Percentiles rank a stretch among this genome's conserved stretches.
phyloP scores from a whole-genome alignment of 2,329 filamentous ascomycete genomes.

The Aspergillus pseudonomiae region DNA sequence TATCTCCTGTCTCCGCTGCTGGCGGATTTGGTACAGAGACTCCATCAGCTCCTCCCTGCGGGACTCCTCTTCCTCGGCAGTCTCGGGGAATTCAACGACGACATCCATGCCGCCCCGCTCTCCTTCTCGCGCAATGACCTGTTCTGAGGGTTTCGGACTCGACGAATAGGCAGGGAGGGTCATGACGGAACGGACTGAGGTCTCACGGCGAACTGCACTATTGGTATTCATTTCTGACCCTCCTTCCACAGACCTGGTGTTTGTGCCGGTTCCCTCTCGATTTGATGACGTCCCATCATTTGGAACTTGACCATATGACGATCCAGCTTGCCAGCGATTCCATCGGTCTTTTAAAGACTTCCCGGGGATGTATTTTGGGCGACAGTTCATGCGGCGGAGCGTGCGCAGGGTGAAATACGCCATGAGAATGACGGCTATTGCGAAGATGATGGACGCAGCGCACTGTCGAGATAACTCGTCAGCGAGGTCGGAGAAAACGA shows the following conservation, averaged over 20 bases:
- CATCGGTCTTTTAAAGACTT: constrained; percentile 55
- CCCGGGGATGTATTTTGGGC: constrained; percentile 57
- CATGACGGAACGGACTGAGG: constrained; percentile 89
- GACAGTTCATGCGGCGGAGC: constrained; percentile 47
- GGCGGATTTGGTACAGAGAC: constrained; percentile 82
- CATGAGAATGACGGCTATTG: constrained; percentile 32
- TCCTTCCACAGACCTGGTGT: constrained; percentile 29
- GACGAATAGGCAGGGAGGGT: constrained; percentile 84
- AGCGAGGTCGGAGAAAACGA: neutral
- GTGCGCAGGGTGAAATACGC: constrained; percentile 44
- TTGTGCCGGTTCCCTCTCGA: constrained; percentile 27
- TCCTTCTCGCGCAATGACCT: constrained; percentile 83
- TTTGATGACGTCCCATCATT: constrained; percentile 22
- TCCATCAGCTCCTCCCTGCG: constrained; percentile 91
- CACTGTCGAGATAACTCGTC: constrained; percentile 22
- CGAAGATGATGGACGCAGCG: constrained; percentile 35
- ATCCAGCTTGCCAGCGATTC: constrained; percentile 52
- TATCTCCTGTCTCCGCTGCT: constrained; percentile 73
- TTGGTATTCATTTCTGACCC: constrained; percentile 33
- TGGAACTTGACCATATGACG: constrained; percentile 46
- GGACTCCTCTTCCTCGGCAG: constrained; percentile 74
- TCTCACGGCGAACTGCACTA: constrained; percentile 71
- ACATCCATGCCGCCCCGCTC: constrained; percentile 90
- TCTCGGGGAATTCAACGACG: constrained; percentile 83
- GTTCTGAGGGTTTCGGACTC: constrained; percentile 73